phyloP scores from a whole-genome alignment of 345 rosid species.

The Euphorbia peplus region DNA sequence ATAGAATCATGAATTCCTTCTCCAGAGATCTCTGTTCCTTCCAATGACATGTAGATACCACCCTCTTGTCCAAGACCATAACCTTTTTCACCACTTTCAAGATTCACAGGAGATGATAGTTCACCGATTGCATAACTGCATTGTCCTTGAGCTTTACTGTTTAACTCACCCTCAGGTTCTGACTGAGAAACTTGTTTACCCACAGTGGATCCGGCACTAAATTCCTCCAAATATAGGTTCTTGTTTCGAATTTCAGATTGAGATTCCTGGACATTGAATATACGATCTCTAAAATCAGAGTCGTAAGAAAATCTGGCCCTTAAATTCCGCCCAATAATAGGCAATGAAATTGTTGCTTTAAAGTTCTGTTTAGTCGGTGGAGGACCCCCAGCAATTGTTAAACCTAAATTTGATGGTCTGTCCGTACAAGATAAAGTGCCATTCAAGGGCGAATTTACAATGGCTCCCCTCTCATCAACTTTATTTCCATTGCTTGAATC shows the following conservation, averaged over 20 bases:
- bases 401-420: slow-evolving; percentile 43
- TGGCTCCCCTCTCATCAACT: slow-evolving; percentile 14
- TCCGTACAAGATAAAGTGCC: slow-evolving; percentile 23
- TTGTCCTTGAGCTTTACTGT: slow-evolving; percentile 19
- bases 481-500: slow-evolving; percentile 28
- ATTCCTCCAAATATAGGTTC: slow-evolving; percentile 13
- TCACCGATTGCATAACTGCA: slow-evolving; percentile 22
- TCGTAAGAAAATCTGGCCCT: slow-evolving; percentile 68
- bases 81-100: slow-evolving; percentile 20
- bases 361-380: slow-evolving; percentile 81
- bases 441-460: slow-evolving; percentile 22
- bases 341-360: slow-evolving; percentile 79
- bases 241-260: slow-evolving; percentile 28
- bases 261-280: slow-evolving; percentile 28
- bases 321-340: slow-evolving; percentile 69
- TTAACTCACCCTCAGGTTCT: slow-evolving; percentile 22
- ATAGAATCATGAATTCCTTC: slow-evolving; percentile 18
- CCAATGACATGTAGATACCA: slow-evolving; percentile 7
- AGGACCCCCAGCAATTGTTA: slow-evolving; percentile 93
- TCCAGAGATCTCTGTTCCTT: slow-evolving; percentile 16
- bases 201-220: slow-evolving; percentile 11
- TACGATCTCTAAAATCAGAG: slow-evolving; percentile 45
- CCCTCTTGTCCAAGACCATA: slow-evolving; percentile 19
- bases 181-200: slow-evolving; percentile 24
- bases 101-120: slow-evolving; percentile 22